Percentiles rank a stretch among this genome's conserved stretches.
Conservation (phyloP, 768 basidiomycete genomes). For the Pleurotus tuoliensis region DNA sequence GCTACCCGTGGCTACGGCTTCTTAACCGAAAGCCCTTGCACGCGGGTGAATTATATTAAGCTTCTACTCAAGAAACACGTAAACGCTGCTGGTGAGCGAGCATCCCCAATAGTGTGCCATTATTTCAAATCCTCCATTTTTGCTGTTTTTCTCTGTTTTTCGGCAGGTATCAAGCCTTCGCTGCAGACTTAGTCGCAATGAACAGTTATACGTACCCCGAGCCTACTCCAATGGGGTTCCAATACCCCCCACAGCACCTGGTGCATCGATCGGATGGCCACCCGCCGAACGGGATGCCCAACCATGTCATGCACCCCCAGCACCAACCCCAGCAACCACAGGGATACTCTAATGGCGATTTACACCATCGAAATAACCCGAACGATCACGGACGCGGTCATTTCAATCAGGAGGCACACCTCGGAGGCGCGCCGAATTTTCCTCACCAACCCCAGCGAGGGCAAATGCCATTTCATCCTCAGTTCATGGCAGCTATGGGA, state of each 20-base stretch:
- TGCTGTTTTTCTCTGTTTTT: neutral
- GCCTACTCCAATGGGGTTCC: neutral
- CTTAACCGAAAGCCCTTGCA: too few relatives aligned
- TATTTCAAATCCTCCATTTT: neutral
- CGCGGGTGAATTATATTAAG: too few relatives aligned
- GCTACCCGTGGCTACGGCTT: too few relatives aligned
- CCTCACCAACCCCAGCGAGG: neutral
- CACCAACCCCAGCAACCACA: slow-evolving; percentile 6
- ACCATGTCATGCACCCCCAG: slow-evolving; percentile 4
- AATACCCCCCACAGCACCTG: neutral
- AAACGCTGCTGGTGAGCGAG: neutral
- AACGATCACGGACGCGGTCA: neutral
- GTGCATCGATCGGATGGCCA: neutral
- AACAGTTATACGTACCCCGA: neutral
- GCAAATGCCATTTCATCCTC: slow-evolving; percentile 5
- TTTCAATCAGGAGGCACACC: neutral
- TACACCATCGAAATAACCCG: neutral
- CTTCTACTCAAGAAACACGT: too few relatives aligned
- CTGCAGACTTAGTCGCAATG: neutral
- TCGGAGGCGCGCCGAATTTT: neutral
- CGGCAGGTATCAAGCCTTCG: neutral
- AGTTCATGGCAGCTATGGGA: slow-evolving; percentile 4
- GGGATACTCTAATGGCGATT: neutral
- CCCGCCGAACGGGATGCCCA: neutral
- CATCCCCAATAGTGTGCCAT: too few relatives aligned